Base-by-base conservation (phyloP, 805 yeast species). In the Wickerhamomyces strasburgensis region DNA sequence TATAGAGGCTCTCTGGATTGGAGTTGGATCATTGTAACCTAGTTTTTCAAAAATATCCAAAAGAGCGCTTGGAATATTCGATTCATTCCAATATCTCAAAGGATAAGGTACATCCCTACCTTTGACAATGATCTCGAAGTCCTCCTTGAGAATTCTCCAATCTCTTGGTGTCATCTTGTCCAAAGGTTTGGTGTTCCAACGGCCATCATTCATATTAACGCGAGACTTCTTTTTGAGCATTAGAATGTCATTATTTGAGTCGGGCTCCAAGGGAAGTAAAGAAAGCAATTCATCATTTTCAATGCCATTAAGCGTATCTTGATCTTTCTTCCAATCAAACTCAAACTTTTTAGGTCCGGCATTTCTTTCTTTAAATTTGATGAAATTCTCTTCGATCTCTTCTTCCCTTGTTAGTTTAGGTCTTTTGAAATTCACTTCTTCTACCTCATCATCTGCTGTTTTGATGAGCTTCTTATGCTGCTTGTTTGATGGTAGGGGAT, bases 91-190 rank as follows among this genome's bases (percentile, higher is more conserved):
- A 6, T 57, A 55, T 40, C 96, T 64, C 33, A 90, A 56, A 0
- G 96, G 96, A 31, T 74, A 63, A 9, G 56, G 54, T 4, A 56
- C 24, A 27, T 47, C 31, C 0, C 57, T 54, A 1, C 78, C 76
- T 46, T 73, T 78, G 1, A 75, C 64, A 1, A 68, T 62, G 16
- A 90, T 85, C 46, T 73, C 73, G 54, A 65, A 84, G 47, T 89
- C 96, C 49, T 86, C 94, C 45, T 72, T 73, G 57, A 90, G 66
- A 24, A 87, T 80, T 39, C 96, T 69, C 98, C 98, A 90, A 57
- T 93, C 98, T 44, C 97, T 67, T 1, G 69, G 64, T 0, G 75
- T 73, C 98, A 90, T 88, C 28, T 73, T 68, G 0, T 58, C 58
- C 2, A 78, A 58, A 0, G 72, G 56, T 51, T 90, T 93, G 28